Evolutionary conservation across 2,329 filamentous ascomycete genomes (phyloP), one percentile per base, ranked within the genome.

Genomic region (Anisogramma anomala): DNA sequence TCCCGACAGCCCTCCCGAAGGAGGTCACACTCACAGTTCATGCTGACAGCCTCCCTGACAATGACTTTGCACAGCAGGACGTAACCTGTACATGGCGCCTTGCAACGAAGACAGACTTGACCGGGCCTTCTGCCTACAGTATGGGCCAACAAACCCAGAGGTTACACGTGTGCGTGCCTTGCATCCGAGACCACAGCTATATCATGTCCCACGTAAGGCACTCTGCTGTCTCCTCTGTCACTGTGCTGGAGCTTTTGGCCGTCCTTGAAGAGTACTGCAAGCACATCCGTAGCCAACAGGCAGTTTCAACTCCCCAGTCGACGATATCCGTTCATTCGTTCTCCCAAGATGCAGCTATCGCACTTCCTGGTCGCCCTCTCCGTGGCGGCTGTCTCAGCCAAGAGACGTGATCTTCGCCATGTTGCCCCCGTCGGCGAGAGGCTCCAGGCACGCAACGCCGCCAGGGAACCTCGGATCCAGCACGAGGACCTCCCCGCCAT

Each of bases 321-420:
- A 15, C 15, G 20, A 14, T 25, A 14, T 19, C 31, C 28, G 13
- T 31, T 38, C 18, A 18, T 32, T 19, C 30, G 7, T 18, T 32
- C 30, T 4, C 22, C 22, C 22, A 43, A 34, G 22, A 43, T 43
- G 41, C 31, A 43, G 41, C 13, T 43, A 23, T 39, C 41, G 7
- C 35, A 22, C 25, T 26, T 43, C 23, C 41, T 43, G 22, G 30
- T 43, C 35, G 35, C 41, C 3, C 36, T 43, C 19, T 38, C 22
- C 25, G 41, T 35, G 7, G 13, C 35, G 5, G 41, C 22, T 13
- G 41, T 26, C 18, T 30, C 31, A 10, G 41, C 41, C 18, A 20
- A 32, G 30, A 32, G 41, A 9, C 41, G 41, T 9, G 36, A 38
- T 30, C 41, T 43, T n/a, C 41, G 36, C 19, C 41, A 43, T 43